These are phyloP conservation scores for Rhododendron mucronatum DNA, from an alignment of 148 eudicot genomes.

Conservation along the genomic window DNA sequence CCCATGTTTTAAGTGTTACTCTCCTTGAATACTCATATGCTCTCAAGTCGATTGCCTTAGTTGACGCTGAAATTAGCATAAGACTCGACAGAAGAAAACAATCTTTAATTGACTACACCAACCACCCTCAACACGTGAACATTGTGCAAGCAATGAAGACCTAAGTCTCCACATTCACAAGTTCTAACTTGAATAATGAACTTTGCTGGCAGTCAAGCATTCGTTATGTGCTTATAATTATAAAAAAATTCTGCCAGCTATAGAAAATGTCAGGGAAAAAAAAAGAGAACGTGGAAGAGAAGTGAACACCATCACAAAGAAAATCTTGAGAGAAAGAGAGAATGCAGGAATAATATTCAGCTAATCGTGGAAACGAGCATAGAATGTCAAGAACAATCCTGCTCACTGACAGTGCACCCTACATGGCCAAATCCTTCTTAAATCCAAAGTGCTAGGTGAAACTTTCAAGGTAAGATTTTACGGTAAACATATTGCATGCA, in stretches of 20 bases:
- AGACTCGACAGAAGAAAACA: not conserved
- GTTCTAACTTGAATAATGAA: not conserved
- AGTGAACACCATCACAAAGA: not conserved
- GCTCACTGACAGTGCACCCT: not conserved
- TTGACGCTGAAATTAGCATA: not conserved
- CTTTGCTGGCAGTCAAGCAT: not conserved
- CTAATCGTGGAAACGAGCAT: not conserved
- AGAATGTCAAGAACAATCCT: not conserved
- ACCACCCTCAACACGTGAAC: constrained; percentile 1
- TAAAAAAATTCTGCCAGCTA: no score
- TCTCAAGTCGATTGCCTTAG: not conserved
- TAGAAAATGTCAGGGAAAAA: not conserved
- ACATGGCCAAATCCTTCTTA: not conserved
- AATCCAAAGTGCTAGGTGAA: not conserved
- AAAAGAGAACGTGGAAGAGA: not conserved
- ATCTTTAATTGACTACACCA: not conserved
- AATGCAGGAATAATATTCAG: not conserved
- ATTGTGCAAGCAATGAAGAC: not conserved
- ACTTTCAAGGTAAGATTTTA: not conserved
- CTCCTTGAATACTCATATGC: not conserved
- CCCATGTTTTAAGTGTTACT: not conserved
- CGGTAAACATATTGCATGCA: not conserved
- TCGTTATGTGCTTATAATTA: not conserved
- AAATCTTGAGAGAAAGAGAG: not conserved
- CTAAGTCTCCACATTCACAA: not conserved